Conservation (phyloP, 2,329 filamentous ascomycete species). For the Aspergillus vadensis region DNA sequence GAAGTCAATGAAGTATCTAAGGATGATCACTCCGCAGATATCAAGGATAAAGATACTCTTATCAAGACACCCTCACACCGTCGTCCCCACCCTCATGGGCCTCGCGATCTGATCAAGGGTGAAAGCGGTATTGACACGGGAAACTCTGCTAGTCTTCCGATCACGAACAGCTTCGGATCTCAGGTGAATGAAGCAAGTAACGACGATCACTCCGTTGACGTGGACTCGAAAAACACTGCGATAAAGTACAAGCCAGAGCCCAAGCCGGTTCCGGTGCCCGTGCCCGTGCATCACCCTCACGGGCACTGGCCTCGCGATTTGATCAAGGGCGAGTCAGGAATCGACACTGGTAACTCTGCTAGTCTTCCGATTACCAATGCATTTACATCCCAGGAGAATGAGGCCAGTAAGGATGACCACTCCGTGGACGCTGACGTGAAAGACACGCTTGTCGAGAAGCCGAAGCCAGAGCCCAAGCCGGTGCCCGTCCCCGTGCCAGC, state of each 20-base stretch:
- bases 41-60: neutral
- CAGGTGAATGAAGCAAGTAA: neutral
- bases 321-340: constrained; percentile 26
- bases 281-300: neutral
- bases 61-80: neutral
- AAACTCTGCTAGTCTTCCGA: constrained; percentile 5
- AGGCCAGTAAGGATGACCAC: neutral
- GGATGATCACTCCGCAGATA: neutral
- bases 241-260: neutral
- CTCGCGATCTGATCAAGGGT: constrained; percentile 21
- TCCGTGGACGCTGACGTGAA: neutral
- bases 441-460: neutral
- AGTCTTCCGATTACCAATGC: constrained; percentile 12
- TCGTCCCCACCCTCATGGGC: neutral
- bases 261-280: too few species aligned
- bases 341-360: constrained; percentile 20
- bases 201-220: neutral
- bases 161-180: neutral
- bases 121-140: constrained; percentile 28
- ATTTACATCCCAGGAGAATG: neutral
- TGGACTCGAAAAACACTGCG: neutral
- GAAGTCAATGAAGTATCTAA: neutral
- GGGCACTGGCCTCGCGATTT: constrained; percentile 4
- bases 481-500: neutral
- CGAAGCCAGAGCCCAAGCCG: too few species aligned